A percentile compares a stretch with the other conserved stretches of the same genome.
phyloP scores from a whole-genome alignment of 345 rosid genomes.

The Populus davidiana region DNA sequence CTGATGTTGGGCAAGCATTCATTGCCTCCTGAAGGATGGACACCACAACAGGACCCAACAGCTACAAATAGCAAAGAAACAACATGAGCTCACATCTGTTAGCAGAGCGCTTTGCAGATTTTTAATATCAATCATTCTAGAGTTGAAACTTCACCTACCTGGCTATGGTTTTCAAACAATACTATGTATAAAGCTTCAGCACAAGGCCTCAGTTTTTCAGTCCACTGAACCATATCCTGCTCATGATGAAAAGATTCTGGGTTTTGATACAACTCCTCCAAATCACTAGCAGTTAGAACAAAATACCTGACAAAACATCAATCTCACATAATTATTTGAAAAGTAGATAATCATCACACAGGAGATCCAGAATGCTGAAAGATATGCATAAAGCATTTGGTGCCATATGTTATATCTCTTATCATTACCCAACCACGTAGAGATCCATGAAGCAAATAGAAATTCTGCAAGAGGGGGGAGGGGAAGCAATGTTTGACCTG shows the following conservation, averaged over 20 bases:
- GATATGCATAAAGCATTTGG: background rate
- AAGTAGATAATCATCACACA: too few relatives aligned
- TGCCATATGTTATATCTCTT: background rate
- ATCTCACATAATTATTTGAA: background rate
- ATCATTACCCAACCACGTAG: too few relatives aligned
- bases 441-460: too few relatives aligned
- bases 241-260: constrained; percentile 98
- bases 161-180: constrained; percentile 90
- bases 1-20: constrained; percentile 78
- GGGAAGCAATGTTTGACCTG: too few relatives aligned
- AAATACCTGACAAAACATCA: constrained; percentile 61
- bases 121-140: background rate
- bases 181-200: constrained; percentile 98
- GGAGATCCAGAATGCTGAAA: background rate
- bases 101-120: background rate
- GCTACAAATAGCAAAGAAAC: constrained; percentile 42
- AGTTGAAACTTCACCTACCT: constrained; percentile 57
- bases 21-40: constrained; percentile 95
- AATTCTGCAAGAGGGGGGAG: too few relatives aligned
- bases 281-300: constrained; percentile 77
- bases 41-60: constrained; percentile 87
- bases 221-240: constrained; percentile 99
- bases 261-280: constrained; percentile 89
- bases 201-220: constrained; percentile 93
- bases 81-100: constrained; percentile 20